phyloP scores from a whole-genome alignment of 345 rosid genomes.

The Eucalyptus camaldulensis region DNA sequence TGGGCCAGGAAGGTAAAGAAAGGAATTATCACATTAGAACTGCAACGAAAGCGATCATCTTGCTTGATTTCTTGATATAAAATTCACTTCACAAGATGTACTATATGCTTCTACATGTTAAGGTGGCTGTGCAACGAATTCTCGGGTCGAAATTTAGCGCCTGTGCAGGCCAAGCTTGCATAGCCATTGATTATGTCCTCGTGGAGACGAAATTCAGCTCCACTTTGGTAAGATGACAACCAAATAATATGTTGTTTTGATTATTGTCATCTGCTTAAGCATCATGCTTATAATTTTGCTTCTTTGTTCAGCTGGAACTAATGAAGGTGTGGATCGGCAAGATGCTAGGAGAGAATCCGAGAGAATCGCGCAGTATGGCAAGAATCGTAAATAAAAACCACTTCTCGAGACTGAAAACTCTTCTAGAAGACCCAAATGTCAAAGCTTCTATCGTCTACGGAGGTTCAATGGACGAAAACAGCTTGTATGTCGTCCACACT shows the following conservation, averaged over 20 bases:
- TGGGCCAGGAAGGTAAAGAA: slow-evolving; percentile 33
- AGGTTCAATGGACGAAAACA: slow-evolving; percentile 16
- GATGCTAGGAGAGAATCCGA: slow-evolving; percentile 26
- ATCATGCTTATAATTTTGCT: not conserved
- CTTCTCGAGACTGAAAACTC: slow-evolving; percentile 13
- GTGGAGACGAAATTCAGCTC: slow-evolving; percentile 33
- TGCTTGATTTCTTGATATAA: not conserved
- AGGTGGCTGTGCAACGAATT: slow-evolving; percentile 62
- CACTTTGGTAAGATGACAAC: not conserved
- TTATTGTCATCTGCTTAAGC: not conserved
- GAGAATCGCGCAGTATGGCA: slow-evolving; percentile 1
- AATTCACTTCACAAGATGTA: not conserved
- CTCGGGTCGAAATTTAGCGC: slow-evolving; percentile 50
- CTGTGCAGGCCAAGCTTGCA: slow-evolving; percentile 83
- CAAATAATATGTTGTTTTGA: not conserved
- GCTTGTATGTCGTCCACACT: not conserved
- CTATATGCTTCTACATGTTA: not conserved
- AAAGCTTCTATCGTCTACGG: slow-evolving; percentile 14
- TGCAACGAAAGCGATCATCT: not conserved
- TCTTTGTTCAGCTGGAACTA: slow-evolving; percentile 12
- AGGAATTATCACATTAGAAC: not conserved
- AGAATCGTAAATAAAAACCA: slow-evolving; percentile 18
- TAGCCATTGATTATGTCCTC: slow-evolving; percentile 59
- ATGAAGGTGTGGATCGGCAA: slow-evolving; percentile 7
- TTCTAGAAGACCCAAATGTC: slow-evolving; percentile 9